Evolutionary conservation across 2,329 filamentous ascomycete species (phyloP).

Genomic region (Penicillium sp.): DNA sequence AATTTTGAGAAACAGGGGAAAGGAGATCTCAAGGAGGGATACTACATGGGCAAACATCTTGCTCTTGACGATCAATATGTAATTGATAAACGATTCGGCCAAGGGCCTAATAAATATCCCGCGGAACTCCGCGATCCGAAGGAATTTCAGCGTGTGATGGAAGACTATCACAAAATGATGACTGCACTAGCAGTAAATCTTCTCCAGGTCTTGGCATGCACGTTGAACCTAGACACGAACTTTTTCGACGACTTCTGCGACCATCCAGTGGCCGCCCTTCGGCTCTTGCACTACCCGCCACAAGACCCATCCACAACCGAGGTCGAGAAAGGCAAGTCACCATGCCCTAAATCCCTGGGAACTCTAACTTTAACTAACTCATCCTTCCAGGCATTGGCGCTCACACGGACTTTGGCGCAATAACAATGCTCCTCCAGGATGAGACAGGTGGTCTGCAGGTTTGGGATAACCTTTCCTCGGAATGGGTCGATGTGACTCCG

Average conservation of each 20-base stretch:
- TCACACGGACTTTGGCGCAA: slow-evolving; percentile 38
- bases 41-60: slow-evolving; percentile 29
- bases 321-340: slow-evolving; percentile 23
- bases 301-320: slow-evolving; percentile 22
- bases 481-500: slow-evolving; percentile 33
- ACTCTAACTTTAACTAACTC: neutral
- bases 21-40: slow-evolving; percentile 36
- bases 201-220: slow-evolving; percentile 16
- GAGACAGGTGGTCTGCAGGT: slow-evolving; percentile 33
- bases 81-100: slow-evolving; percentile 19
- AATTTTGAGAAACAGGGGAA: slow-evolving; percentile 28
- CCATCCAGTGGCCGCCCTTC: slow-evolving; percentile 30
- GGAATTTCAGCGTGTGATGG: slow-evolving; percentile 14
- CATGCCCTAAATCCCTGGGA: neutral
- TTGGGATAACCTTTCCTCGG: slow-evolving; percentile 22
- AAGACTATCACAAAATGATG: slow-evolving; percentile 23
- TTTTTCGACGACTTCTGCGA: slow-evolving; percentile 29
- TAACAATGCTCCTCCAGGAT: slow-evolving; percentile 39
- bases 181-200: slow-evolving; percentile 23
- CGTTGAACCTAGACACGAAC: slow-evolving; percentile 19
- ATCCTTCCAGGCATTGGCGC: slow-evolving; percentile 31
- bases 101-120: slow-evolving; percentile 27
- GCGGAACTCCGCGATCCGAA: slow-evolving; percentile 12
- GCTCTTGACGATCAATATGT: slow-evolving; percentile 20
- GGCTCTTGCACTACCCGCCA: slow-evolving; percentile 35